A percentile compares a stretch with the other conserved stretches of the same genome.
Conservation (phyloP, 2,329 filamentous ascomycete genomes). For the Zymoseptoria passerinii region DNA sequence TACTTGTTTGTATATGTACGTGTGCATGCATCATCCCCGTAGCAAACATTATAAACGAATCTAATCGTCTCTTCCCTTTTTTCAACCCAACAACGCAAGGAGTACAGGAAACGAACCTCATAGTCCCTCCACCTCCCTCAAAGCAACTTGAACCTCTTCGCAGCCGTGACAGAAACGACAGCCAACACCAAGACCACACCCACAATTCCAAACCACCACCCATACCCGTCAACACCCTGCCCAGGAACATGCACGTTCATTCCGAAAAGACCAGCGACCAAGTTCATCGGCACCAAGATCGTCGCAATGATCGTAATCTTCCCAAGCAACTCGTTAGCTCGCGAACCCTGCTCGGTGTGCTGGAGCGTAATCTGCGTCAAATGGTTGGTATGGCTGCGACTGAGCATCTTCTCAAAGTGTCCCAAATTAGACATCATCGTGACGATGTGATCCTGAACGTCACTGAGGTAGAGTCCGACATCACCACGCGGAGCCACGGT, state of each 20-base stretch:
- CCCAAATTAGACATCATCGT: slow-evolving; percentile 97
- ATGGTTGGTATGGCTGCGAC: slow-evolving; percentile 89
- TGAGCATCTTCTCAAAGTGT: slow-evolving; percentile 97
- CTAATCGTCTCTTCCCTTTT: no score
- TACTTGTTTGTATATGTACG: neutral
- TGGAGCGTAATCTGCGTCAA: slow-evolving; percentile 89
- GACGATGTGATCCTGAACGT: slow-evolving; percentile 98
- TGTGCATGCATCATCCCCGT: neutral
- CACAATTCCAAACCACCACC: slow-evolving; percentile 55
- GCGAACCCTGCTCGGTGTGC: slow-evolving; percentile 78
- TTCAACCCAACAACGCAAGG: neutral
- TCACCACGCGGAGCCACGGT: slow-evolving; percentile 91
- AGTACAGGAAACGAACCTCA: neutral
- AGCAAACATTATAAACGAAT: neutral
- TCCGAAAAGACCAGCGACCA: slow-evolving; percentile 78
- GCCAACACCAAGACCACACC: slow-evolving; percentile 45
- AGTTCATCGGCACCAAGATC: slow-evolving; percentile 89
- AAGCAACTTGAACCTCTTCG: slow-evolving; percentile 28
- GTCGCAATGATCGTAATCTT: slow-evolving; percentile 94
- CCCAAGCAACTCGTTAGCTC: slow-evolving; percentile 80
- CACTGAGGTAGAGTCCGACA: slow-evolving; percentile 89
- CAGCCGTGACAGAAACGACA: slow-evolving; percentile 31
- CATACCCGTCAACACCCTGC: slow-evolving; percentile 35
- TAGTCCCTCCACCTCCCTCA: neutral
- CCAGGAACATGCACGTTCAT: slow-evolving; percentile 80